These are phyloP conservation scores for Debaryomyces castellii DNA, from an alignment of 805 yeast genomes.

Conservation along the genomic window DNA sequence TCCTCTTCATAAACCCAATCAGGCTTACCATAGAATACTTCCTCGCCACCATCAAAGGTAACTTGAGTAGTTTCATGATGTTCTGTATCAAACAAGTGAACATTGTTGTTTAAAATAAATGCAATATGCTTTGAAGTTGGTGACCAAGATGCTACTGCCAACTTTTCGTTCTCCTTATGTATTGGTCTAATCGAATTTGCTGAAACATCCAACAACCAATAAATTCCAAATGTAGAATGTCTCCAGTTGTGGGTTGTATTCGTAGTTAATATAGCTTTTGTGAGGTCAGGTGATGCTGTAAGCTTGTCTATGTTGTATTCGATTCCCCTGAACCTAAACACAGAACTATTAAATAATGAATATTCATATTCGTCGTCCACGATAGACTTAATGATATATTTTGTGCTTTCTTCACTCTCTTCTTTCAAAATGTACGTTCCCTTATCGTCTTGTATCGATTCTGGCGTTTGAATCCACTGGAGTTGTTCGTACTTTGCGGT, in stretches of 20 bases:
- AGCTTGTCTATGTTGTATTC: conserved; percentile 51
- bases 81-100: conserved; percentile 46
- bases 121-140: conserved; percentile 57
- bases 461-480: conserved; percentile 68
- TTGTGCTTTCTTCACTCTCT: conserved; percentile 34
- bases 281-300: conserved; percentile 66
- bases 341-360: conserved; percentile 49
- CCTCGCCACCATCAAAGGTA: conserved; percentile 51
- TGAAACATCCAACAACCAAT: conserved; percentile 59
- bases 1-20: conserved; percentile 90
- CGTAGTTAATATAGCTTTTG: conserved; percentile 57
- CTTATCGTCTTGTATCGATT: conserved; percentile 50
- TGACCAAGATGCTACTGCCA: conserved; percentile 63
- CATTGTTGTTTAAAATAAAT: conserved; percentile 55
- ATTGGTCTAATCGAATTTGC: conserved; percentile 30
- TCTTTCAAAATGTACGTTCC: conserved; percentile 60
- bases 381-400: conserved; percentile 57
- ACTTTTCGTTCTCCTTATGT: conserved; percentile 14
- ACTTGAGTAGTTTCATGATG: conserved; percentile 26
- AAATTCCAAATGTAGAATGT: conserved; percentile 62
- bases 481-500: conserved; percentile 51
- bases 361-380: conserved; percentile 45
- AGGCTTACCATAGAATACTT: conserved; percentile 65
- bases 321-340: conserved; percentile 38
- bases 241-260: conserved; percentile 67